phyloP scores from a whole-genome alignment of 78 protist species.

The Dictyostelium discoideum region DNA sequence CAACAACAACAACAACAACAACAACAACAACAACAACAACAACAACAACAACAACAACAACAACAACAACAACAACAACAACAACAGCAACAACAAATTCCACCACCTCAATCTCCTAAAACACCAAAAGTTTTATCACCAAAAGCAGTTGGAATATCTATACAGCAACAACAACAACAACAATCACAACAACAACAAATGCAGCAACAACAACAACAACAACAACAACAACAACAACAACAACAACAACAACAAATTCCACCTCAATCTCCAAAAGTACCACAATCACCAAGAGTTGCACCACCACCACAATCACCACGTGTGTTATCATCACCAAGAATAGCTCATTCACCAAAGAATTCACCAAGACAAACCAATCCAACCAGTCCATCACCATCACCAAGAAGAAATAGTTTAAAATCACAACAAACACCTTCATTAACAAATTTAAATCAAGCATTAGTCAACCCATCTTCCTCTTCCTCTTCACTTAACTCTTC shows the following conservation, averaged over 20 bases:
- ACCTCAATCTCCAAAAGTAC: background rate
- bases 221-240: background rate
- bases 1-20: background rate
- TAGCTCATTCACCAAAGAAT: background rate
- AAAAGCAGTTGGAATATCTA: background rate
- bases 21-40: background rate
- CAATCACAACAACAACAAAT: too few relatives aligned
- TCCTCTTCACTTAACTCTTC: background rate
- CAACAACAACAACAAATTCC: background rate
- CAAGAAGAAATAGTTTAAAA: constrained; percentile 8
- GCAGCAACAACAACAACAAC: background rate
- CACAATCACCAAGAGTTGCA: background rate
- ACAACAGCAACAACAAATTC: background rate
- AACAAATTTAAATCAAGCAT: background rate
- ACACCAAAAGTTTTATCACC: background rate
- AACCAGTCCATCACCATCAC: background rate
- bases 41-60: background rate
- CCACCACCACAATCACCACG: constrained; percentile 6
- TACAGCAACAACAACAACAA: too few relatives aligned
- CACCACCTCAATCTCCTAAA: background rate
- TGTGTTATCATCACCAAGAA: background rate
- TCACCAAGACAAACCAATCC: background rate
- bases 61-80: background rate
- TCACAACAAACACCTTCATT: constrained; percentile 15
- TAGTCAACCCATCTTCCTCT: background rate